phyloP scores from a whole-genome alignment of 73 alveolate genomes.

The Uronychia setigera region DNA sequence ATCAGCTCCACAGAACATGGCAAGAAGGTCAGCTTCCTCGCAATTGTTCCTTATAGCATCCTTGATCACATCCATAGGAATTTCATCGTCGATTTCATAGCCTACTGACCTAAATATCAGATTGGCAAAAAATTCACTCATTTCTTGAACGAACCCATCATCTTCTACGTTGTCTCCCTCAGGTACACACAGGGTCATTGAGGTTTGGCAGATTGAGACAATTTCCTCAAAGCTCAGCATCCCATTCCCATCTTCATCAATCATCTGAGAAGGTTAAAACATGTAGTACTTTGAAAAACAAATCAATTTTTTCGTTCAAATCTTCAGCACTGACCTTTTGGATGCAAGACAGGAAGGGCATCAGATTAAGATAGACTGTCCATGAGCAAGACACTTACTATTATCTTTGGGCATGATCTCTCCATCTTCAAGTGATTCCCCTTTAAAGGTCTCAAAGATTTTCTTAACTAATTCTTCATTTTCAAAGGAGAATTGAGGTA shows the following conservation, averaged over 20 bases:
- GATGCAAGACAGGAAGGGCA: conserved; percentile 38
- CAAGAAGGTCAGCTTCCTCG: conserved; percentile 25
- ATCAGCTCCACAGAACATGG: conserved; percentile 58
- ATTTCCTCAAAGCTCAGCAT: conserved; percentile 55
- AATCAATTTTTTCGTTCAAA: conserved; percentile 43
- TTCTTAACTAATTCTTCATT: conserved; percentile 33
- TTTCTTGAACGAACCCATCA: conserved; percentile 28
- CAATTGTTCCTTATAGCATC: background rate
- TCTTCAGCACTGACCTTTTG: conserved; percentile 31
- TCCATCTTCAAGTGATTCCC: background rate
- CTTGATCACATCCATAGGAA: conserved; percentile 34
- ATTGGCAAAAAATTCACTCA: conserved; percentile 29
- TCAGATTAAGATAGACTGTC: conserved; percentile 6
- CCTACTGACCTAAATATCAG: conserved; percentile 31
- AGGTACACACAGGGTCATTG: conserved; percentile 5
- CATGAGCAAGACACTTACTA: conserved; percentile 2
- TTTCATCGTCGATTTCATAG: conserved; percentile 28
- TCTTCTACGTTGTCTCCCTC: conserved; percentile 5
- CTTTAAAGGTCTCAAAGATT: conserved; percentile 21
- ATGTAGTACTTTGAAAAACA: conserved; percentile 34
- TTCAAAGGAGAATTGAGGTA: conserved; percentile 42
- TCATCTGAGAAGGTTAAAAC: conserved; percentile 13
- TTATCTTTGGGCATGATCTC: background rate
- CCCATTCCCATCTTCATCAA: conserved; percentile 62
- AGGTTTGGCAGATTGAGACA: conserved; percentile 35